A percentile compares a stretch with the other conserved stretches of the same genome.
Conservation (phyloP, 345 rosid species). For the Dipteronia dyeriana region DNA sequence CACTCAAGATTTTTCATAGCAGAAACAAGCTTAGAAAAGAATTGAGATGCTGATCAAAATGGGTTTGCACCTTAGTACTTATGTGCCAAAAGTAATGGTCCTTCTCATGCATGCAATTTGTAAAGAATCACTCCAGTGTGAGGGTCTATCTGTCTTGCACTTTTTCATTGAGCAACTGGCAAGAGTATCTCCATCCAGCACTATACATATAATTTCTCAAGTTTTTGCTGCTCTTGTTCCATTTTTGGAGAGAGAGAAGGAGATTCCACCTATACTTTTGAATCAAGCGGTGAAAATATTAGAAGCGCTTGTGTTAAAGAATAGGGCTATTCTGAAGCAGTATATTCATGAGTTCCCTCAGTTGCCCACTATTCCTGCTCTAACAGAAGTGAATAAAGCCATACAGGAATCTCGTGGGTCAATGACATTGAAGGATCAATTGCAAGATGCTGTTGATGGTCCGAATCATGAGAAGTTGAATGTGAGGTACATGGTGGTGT, state of each 20-base stretch:
- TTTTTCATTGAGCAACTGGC: slow-evolving; percentile 79
- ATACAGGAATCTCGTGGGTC: slow-evolving; percentile 92
- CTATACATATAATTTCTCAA: slow-evolving; percentile 84
- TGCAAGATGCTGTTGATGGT: slow-evolving; percentile 73
- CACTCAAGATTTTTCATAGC: slow-evolving; percentile 68
- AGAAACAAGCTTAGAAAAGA: slow-evolving; percentile 87
- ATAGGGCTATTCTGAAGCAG: slow-evolving; percentile 75
- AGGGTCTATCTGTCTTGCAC: slow-evolving; percentile 86
- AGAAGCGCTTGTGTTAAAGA: slow-evolving; percentile 85
- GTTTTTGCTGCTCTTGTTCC: slow-evolving; percentile 96
- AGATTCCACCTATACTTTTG: slow-evolving; percentile 47
- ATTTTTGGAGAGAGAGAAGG: slow-evolving; percentile 75
- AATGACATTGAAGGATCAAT: slow-evolving; percentile 84
- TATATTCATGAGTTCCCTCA: slow-evolving; percentile 89
- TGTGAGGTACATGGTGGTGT: slow-evolving; percentile 94
- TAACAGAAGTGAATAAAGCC: slow-evolving; percentile 78
- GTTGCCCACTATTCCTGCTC: slow-evolving; percentile 74
- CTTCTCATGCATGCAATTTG: slow-evolving; percentile 91
- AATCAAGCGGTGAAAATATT: slow-evolving; percentile 76
- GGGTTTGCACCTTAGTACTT: slow-evolving; percentile 88
- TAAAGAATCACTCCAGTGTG: slow-evolving; percentile 80
- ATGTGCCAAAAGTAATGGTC: slow-evolving; percentile 92
- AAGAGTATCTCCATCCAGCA: slow-evolving; percentile 75
- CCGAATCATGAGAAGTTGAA: slow-evolving; percentile 91
- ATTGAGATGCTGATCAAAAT: slow-evolving; percentile 84